phyloP scores from a whole-genome alignment of 371 early-diverging fungal species.

The Mortierella sp. region DNA sequence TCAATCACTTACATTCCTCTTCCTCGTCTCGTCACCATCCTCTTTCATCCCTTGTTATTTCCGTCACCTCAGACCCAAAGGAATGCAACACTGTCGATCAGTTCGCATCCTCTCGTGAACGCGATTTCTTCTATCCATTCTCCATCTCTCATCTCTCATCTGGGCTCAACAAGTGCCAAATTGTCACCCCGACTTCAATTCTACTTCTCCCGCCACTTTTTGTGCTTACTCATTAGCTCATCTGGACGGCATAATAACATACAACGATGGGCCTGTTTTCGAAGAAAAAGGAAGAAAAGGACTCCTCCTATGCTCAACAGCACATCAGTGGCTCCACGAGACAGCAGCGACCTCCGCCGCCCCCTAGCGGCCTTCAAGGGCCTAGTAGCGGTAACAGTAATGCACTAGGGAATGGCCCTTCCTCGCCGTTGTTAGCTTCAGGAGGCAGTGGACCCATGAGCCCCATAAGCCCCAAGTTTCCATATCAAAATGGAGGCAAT shows the following conservation, averaged over 20 bases:
- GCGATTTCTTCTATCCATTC: no score
- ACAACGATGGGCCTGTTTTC: constrained; percentile 6
- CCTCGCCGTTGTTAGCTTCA: not conserved
- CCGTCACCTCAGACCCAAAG: no score
- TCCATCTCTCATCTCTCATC: not conserved
- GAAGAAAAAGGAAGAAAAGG: constrained; percentile 17
- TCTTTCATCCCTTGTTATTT: no score
- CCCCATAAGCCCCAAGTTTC: constrained; percentile 27
- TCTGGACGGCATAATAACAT: no score
- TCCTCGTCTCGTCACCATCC: no score
- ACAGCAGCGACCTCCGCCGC: constrained; percentile 48
- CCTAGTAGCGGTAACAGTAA: constrained; percentile 4
- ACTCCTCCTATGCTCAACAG: not conserved
- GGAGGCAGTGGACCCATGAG: constrained; percentile 15
- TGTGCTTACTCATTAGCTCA: no score
- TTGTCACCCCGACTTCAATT: not conserved
- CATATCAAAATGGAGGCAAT: constrained; percentile 7
- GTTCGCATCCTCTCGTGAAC: no score
- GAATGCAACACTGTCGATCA: no score
- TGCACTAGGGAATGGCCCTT: not conserved
- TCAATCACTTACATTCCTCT: no score
- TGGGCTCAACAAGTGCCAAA: no score
- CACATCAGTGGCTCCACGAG: constrained; percentile 4
- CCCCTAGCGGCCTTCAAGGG: constrained; percentile 35
- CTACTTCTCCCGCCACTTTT: not conserved